Conservation (phyloP, 1,284 basidiomycete genomes). For the Trichosporon asahii region DNA sequence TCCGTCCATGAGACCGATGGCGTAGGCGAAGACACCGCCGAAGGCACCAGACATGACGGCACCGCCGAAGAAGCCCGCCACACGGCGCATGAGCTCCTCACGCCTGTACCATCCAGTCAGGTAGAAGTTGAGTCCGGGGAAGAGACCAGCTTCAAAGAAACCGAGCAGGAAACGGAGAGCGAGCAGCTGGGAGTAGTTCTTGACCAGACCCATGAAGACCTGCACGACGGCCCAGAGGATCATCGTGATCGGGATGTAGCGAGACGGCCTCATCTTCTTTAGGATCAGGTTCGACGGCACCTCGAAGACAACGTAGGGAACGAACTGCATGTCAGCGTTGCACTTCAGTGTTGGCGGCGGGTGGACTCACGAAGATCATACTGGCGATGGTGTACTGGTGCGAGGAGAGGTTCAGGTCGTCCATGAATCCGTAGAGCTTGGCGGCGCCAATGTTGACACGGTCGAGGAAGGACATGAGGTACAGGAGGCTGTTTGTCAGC, state of each 20-base stretch:
- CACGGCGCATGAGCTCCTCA: slow-evolving; percentile 47
- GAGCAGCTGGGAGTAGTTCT: slow-evolving; percentile 33
- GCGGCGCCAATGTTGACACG: slow-evolving; percentile 53
- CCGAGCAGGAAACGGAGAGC: slow-evolving; percentile 49
- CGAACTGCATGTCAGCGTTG: slow-evolving; percentile 22
- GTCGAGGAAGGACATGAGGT: slow-evolving; percentile 52
- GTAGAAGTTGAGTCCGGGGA: slow-evolving; percentile 51
- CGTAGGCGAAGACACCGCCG: slow-evolving; percentile 38
- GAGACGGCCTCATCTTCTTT: slow-evolving; percentile 47
- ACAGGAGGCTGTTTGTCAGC: slow-evolving; percentile 30
- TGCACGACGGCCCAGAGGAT: slow-evolving; percentile 45
- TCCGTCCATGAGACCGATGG: slow-evolving; percentile 34
- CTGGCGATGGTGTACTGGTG: slow-evolving; percentile 47
- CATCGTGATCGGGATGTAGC: slow-evolving; percentile 48
- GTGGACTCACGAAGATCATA: slow-evolving; percentile 42
- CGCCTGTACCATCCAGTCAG: slow-evolving; percentile 53
- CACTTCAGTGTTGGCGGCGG: no score
- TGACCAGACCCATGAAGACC: slow-evolving; percentile 31
- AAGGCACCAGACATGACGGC: slow-evolving; percentile 52
- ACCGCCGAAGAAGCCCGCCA: slow-evolving; percentile 53
- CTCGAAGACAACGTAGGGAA: slow-evolving; percentile 51
- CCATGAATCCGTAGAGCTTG: slow-evolving; percentile 39
- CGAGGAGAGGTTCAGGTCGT: slow-evolving; percentile 47
- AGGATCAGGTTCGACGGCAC: slow-evolving; percentile 53
- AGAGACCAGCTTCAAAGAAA: slow-evolving; percentile 50